These are phyloP conservation scores for Exophiala sp. DNA, from an alignment of 2,329 filamentous ascomycete genomes.

Conservation along the genomic window DNA sequence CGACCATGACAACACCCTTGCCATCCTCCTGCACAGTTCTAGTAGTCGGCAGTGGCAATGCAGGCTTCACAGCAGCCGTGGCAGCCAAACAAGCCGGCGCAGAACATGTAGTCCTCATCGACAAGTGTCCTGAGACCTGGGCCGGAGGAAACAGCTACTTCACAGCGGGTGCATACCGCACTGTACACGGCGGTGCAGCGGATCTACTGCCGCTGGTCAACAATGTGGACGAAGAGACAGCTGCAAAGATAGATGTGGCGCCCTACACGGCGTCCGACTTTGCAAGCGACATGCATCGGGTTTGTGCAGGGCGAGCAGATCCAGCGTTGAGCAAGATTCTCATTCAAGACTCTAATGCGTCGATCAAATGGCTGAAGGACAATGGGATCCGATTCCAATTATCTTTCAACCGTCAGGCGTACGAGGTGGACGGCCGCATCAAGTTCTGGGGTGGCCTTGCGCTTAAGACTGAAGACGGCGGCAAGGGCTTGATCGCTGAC, in stretches of 20 bases:
- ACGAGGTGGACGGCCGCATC: constrained; percentile 53
- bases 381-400: constrained; percentile 55
- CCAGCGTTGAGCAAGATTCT: constrained; percentile 45
- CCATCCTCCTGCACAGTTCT: constrained; percentile 35
- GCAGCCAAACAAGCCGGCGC: constrained; percentile 49
- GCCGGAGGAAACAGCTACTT: constrained; percentile 61
- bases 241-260: constrained; percentile 51
- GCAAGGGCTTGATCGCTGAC: constrained; percentile 53
- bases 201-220: constrained; percentile 58
- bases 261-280: constrained; percentile 55
- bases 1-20: constrained; percentile 2
- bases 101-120: constrained; percentile 49
- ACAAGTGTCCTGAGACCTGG: constrained; percentile 55
- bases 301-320: constrained; percentile 53
- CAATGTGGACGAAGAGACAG: constrained; percentile 44
- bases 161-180: constrained; percentile 60
- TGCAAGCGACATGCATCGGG: constrained; percentile 48
- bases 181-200: constrained; percentile 48
- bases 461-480: constrained; percentile 55
- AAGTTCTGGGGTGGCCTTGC: constrained; percentile 63
- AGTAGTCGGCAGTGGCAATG: constrained; percentile 59
- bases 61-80: constrained; percentile 56
- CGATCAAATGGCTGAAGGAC: constrained; percentile 51
- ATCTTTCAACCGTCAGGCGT: constrained; percentile 61
- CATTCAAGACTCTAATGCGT: constrained; percentile 47